Evolutionary conservation across 1,284 basidiomycete genomes (phyloP).

Genomic region (Naganishia cerealis): DNA sequence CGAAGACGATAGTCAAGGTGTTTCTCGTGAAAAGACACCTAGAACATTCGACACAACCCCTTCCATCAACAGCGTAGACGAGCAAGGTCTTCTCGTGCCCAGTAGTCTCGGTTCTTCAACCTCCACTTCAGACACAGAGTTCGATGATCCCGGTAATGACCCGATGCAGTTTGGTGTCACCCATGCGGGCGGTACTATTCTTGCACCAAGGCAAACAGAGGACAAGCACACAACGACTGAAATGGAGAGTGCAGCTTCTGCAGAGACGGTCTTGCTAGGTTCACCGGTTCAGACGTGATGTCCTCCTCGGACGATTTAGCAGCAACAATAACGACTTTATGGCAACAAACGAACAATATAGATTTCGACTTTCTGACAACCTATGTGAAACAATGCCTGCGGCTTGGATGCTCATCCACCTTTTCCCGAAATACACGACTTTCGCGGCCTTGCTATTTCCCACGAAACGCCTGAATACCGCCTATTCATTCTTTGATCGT

Average conservation of each 20-base stretch:
- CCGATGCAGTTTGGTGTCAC: neutral
- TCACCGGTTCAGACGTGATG: slow-evolving; percentile 15
- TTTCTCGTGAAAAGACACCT: slow-evolving; percentile 5
- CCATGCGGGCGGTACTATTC: neutral
- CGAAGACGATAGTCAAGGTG: neutral
- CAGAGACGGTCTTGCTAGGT: slow-evolving; percentile 13
- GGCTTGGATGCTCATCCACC: neutral
- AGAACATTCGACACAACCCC: slow-evolving; percentile 3
- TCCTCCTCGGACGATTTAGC: neutral
- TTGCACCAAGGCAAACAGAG: neutral
- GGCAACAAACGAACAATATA: neutral
- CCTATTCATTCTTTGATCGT: neutral
- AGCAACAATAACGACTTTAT: neutral
- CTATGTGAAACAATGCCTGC: neutral
- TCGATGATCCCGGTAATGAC: slow-evolving; percentile 4
- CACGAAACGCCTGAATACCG: neutral
- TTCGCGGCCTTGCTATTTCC: neutral
- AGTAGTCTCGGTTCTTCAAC: slow-evolving; percentile 3
- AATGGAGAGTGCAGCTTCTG: neutral
- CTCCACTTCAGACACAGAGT: slow-evolving; percentile 1
- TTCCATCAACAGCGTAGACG: slow-evolving; percentile 19
- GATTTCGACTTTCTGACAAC: neutral
- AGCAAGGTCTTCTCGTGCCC: slow-evolving; percentile 19
- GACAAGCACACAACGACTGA: neutral
- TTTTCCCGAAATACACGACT: neutral